A percentile compares a stretch with the other conserved stretches of the same genome.
These are phyloP conservation scores for Dendrobium catenatum DNA, from an alignment of 106 monocot species.

Conservation along the genomic window DNA sequence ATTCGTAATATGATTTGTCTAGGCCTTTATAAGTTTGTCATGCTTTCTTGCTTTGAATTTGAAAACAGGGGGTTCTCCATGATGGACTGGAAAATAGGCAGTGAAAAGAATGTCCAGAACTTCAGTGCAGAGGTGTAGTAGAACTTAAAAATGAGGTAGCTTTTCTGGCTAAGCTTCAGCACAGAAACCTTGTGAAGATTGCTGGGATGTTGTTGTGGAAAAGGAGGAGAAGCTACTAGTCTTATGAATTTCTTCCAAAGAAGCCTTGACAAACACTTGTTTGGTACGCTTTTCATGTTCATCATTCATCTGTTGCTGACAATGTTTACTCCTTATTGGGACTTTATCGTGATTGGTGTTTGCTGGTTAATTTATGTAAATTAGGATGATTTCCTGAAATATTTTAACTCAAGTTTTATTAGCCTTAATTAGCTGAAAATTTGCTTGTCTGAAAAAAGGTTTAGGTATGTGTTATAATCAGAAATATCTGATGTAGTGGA, in stretches of 20 bases:
- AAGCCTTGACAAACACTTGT: slow-evolving; percentile 9
- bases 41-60: neutral
- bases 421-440: too few species aligned
- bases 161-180: slow-evolving; percentile 14
- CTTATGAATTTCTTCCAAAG: slow-evolving; percentile 5
- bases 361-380: neutral
- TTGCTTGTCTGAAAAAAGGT: too few species aligned
- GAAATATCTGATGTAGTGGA: too few species aligned
- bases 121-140: slow-evolving; percentile 5
- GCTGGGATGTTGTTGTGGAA: slow-evolving; percentile 2
- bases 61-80: neutral
- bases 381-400: neutral
- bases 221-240: slow-evolving; percentile 5
- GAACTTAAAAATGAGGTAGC: slow-evolving; percentile 15
- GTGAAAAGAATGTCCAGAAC: slow-evolving; percentile 12
- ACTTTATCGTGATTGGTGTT: neutral
- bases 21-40: neutral
- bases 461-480: too few species aligned
- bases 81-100: slow-evolving; percentile 15
- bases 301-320: neutral
- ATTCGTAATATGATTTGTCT: neutral
- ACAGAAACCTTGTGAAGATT: slow-evolving; percentile 14
- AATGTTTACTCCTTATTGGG: neutral
- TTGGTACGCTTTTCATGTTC: neutral
- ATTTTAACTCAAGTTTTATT: neutral